A percentile compares a stretch with the other conserved stretches of the same genome.
phyloP scores from a whole-genome alignment of 139 green algal species.

The Chlamydomonas applanata region DNA sequence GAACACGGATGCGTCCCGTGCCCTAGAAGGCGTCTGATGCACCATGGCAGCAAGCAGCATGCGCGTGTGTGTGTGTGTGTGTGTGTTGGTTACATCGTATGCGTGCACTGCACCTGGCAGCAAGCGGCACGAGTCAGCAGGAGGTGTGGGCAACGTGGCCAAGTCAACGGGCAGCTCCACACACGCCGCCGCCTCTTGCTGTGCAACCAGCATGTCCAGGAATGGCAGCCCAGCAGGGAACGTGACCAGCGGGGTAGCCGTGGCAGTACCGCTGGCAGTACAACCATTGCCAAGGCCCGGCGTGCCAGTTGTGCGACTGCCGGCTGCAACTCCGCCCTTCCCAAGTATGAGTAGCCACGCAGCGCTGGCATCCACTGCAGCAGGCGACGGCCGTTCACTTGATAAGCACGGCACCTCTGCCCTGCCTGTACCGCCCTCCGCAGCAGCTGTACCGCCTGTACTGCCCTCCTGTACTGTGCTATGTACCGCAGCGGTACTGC shows the following conservation, averaged over 20 bases:
- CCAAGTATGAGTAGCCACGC: neutral
- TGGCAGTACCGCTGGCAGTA: neutral
- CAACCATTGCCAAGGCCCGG: neutral
- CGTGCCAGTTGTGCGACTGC: neutral
- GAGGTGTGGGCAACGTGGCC: neutral
- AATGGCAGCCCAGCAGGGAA: neutral
- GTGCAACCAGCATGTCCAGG: constrained; percentile 1
- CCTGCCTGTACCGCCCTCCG: too few relatives aligned
- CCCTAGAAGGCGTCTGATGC: too few relatives aligned
- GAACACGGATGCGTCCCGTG: too few relatives aligned
- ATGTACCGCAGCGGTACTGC: too few relatives aligned
- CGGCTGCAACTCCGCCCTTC: too few relatives aligned
- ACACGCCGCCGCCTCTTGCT: neutral
- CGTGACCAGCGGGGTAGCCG: neutral
- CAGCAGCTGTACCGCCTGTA: too few relatives aligned
- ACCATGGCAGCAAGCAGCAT: too few relatives aligned
- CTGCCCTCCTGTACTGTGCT: too few relatives aligned
- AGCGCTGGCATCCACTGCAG: neutral
- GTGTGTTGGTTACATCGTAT: too few relatives aligned
- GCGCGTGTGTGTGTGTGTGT: too few relatives aligned
- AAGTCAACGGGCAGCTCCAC: neutral
- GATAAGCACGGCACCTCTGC: too few relatives aligned
- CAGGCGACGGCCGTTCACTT: too few relatives aligned
- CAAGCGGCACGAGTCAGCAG: constrained; percentile 1
- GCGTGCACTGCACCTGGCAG: neutral